Base-by-base conservation (phyloP, 179 eudicot species). In the Patellifolia procumbens region DNA sequence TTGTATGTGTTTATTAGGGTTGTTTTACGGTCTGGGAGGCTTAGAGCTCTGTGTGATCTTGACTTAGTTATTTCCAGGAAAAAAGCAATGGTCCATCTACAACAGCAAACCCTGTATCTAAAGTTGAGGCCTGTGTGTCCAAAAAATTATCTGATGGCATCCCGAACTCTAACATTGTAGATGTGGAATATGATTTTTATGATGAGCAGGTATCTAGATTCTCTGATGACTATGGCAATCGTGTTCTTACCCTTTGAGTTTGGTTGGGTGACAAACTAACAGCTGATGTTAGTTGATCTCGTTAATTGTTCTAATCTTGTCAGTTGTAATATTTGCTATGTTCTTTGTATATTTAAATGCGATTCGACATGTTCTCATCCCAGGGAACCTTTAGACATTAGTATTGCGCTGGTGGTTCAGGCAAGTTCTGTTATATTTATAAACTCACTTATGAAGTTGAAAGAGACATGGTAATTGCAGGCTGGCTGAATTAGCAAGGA, bases 201-300 rank as follows among this genome's bases (percentile, higher is more conserved):
- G 97, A 93, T 82, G 98, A 93, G 66, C 91, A 86, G 87, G 99
- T 93, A 81, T 52, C 19, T 34, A 42, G 67, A 59, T 60, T 71
- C 48, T 46, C 49, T 58, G 52, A 48, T 58, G 43, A 16, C 22
- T 52, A 29, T 78, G 53, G 59, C 19, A n/a, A n/a, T 83, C 79
- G 48, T 77, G 29, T 78, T 62, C 19, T 51, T 59, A n/a, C 43
- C 22, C 51, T 56, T 28, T 17, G 51, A 42, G 26, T 59, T 56
- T 28, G 22, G 42, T 31, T 28, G 70, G 53, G 19, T 32, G 59
- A 26, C n/a, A 28, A 58, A 58, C 17, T 26, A 12, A 6, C 63
- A 8, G 26, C 63, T 58, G 4, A 65, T n/a, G 16, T 37, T 39
- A 15, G 20, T 48, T 35, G 52, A 20, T 32, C 12, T 20, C 5